phyloP scores from a whole-genome alignment of 225 moss, liverwort and hornwort genomes.

The Asterella californica region DNA sequence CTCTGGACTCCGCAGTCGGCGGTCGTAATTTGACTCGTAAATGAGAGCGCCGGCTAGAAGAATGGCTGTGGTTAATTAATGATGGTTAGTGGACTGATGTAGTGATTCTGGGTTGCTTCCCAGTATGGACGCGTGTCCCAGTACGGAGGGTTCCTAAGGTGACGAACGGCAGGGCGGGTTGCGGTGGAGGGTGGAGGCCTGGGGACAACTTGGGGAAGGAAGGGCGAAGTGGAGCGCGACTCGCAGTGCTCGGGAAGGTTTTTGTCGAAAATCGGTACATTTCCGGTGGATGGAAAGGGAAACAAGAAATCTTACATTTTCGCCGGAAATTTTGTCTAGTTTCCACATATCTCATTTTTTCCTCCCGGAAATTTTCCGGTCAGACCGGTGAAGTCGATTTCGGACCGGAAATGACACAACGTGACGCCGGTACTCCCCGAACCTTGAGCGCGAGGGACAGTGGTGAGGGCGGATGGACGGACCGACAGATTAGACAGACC shows the following conservation, averaged over 20 bases:
- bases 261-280: too few relatives aligned
- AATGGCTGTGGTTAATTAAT: too few relatives aligned
- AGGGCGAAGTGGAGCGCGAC: too few relatives aligned
- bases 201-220: neutral
- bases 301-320: neutral
- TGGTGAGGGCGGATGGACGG: neutral
- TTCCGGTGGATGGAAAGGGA: neutral
- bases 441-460: neutral
- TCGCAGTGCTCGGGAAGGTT: too few relatives aligned
- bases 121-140: too few relatives aligned
- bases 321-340: neutral
- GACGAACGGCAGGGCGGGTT: too few relatives aligned
- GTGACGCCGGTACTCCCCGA: too few relatives aligned
- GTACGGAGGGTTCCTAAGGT: too few relatives aligned
- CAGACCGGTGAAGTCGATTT: neutral
- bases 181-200: too few relatives aligned
- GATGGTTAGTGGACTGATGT: too few relatives aligned
- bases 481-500: too few relatives aligned
- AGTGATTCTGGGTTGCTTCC: too few relatives aligned
- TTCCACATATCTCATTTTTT: neutral
- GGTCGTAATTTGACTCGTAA: neutral
- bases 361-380: neutral
- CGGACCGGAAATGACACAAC: neutral
- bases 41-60: neutral
- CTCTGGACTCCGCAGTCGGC: neutral